A percentile compares a stretch with the other conserved stretches of the same genome.
Conservation (phyloP, 169 alveolate genomes). For the Cryptosporidium sp. region DNA sequence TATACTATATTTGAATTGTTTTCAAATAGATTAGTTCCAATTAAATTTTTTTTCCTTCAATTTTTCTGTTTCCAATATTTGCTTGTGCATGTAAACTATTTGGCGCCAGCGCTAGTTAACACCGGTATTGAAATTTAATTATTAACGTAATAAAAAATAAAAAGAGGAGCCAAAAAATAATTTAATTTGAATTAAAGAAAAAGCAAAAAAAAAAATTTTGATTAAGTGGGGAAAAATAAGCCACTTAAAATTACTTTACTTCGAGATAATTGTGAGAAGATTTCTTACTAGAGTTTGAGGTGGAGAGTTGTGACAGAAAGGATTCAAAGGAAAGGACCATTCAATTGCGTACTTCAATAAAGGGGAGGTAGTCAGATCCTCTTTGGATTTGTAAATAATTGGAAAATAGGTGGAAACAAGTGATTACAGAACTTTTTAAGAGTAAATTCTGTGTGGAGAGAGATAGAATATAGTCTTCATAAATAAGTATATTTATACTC, state of each 20-base stretch:
- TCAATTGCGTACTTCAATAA: not conserved
- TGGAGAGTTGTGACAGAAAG: not conserved
- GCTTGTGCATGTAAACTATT: not conserved
- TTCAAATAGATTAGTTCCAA: not conserved
- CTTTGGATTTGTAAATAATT: not conserved
- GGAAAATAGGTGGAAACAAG: not conserved
- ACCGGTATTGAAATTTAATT: constrained; percentile 27
- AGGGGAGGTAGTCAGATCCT: constrained; percentile 3
- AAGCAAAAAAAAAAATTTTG: not conserved
- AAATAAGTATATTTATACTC: not conserved
- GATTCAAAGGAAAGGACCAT: not conserved
- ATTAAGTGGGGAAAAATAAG: not conserved
- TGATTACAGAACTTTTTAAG: not conserved
- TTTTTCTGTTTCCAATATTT: not conserved
- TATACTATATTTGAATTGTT: not conserved
- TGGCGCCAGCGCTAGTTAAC: constrained; percentile 13
- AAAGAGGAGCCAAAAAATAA: constrained; percentile 24
- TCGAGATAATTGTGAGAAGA: not conserved
- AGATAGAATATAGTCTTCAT: not conserved
- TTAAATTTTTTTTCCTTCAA: not conserved
- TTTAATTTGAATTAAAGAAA: not conserved
- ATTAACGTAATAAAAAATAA: not conserved
- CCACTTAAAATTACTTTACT: not conserved
- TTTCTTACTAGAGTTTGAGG: not conserved
- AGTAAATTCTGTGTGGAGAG: not conserved